phyloP scores from a whole-genome alignment of 805 yeast species.

The Allodekkera sacchari region DNA sequence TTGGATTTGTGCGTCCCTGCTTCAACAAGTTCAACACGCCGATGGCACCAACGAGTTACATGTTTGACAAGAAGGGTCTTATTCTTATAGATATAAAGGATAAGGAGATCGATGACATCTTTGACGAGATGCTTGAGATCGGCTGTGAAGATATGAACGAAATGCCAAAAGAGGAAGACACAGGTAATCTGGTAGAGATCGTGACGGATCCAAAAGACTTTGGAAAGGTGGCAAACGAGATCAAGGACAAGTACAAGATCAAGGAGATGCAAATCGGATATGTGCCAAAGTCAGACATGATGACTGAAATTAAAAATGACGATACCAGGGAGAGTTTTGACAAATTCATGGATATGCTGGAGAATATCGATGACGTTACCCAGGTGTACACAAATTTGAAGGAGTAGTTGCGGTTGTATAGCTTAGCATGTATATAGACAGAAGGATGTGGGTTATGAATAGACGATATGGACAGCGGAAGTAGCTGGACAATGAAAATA shows the following conservation, averaged over 20 bases:
- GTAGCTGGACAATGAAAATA: too few relatives aligned
- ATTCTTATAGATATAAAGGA: conserved; percentile 41
- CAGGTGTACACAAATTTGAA: conserved; percentile 66
- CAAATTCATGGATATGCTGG: conserved; percentile 53
- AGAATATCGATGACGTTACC: conserved; percentile 78
- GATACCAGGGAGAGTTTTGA: conserved; percentile 44
- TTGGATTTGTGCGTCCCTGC: conserved; percentile 65
- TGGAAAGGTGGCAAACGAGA: conserved; percentile 47
- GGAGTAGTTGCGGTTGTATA: too few relatives aligned
- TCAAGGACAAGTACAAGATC: conserved; percentile 51
- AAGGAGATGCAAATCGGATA: conserved; percentile 67
- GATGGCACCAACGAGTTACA: conserved; percentile 67
- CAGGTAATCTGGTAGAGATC: conserved; percentile 32
- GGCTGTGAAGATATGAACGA: conserved; percentile 67
- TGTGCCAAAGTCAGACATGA: conserved; percentile 53
- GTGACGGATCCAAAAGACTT: conserved; percentile 59
- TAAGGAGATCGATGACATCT: conserved; percentile 46
- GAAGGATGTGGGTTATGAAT: too few relatives aligned
- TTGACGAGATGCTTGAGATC: conserved; percentile 68
- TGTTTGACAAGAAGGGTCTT: conserved; percentile 74
- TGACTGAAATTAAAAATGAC: conserved; percentile 43
- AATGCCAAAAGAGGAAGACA: conserved; percentile 16
- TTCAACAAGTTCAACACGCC: conserved; percentile 57
- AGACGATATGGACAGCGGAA: too few relatives aligned
- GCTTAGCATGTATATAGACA: conserved; percentile 1